These are phyloP conservation scores for Barnettozyma californica DNA, from an alignment of 805 yeast species.

Conservation along the genomic window DNA sequence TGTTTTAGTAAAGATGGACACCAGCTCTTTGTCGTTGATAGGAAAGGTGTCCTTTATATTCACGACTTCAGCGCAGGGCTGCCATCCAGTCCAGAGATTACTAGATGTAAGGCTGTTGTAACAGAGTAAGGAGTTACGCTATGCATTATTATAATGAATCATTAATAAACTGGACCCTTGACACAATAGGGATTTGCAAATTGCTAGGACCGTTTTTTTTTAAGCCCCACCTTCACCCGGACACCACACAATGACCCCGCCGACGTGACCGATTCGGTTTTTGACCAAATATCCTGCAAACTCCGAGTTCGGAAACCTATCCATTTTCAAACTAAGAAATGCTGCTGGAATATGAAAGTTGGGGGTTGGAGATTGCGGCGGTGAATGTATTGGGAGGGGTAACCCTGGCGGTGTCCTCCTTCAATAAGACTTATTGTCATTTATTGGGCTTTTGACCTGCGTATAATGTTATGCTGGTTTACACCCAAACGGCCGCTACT, in stretches of 20 bases:
- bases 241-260: conserved; percentile 4
- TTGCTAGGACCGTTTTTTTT: not conserved
- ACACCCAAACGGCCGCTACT: not conserved
- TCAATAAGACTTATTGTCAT: not conserved
- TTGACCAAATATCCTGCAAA: not conserved
- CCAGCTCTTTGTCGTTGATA: conserved; percentile 65
- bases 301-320: conserved; percentile 1
- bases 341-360: not conserved
- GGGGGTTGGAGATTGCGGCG: not conserved
- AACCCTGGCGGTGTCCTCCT: not conserved
- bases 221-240: not conserved
- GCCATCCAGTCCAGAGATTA: conserved; percentile 33
- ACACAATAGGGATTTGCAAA: not conserved
- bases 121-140: not conserved
- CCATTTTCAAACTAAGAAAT: not conserved
- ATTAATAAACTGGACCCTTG: not conserved
- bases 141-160: not conserved
- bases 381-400: no score
- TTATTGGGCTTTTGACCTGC: not conserved
- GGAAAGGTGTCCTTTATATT: conserved; percentile 73
- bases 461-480: not conserved
- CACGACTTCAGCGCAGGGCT: conserved; percentile 87
- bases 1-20: conserved; percentile 79
- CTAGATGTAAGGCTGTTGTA: conserved; percentile 7
- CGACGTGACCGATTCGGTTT: not conserved